A percentile compares a stretch with the other conserved stretches of the same genome.
Conservation (phyloP, 768 basidiomycete species). For the Termitomyces titanicus region DNA sequence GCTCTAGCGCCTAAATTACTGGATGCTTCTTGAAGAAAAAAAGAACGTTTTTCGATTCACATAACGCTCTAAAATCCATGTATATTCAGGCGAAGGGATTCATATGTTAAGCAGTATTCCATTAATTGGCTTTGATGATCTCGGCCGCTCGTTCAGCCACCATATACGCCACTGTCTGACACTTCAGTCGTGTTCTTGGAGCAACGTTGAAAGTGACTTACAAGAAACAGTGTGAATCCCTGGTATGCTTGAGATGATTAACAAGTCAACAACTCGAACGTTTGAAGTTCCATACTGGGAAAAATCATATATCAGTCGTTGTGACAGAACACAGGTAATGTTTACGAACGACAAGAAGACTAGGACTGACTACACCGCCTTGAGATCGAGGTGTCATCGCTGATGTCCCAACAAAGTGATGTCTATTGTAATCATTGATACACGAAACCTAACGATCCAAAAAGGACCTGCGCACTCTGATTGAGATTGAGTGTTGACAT, state of each 20-base stretch:
- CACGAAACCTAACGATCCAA: background rate
- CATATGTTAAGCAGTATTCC: too few species aligned
- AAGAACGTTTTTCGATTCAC: too few species aligned
- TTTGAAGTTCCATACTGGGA: constrained; percentile 12
- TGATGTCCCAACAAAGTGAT: constrained; percentile 15
- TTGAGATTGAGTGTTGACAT: constrained; percentile 7
- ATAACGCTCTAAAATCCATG: too few species aligned
- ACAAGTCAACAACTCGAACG: constrained; percentile 12
- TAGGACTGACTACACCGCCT: constrained; percentile 13
- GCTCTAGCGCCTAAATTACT: too few species aligned
- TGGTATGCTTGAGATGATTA: constrained; percentile 10
- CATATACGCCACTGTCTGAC: constrained; percentile 8
- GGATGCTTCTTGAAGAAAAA: too few species aligned
- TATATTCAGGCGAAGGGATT: too few species aligned
- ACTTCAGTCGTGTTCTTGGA: too few species aligned
- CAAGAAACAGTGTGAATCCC: constrained; percentile 14
- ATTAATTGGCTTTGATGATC: constrained; percentile 1
- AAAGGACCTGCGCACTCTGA: constrained; percentile 8
- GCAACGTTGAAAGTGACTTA: background rate
- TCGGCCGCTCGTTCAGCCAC: constrained; percentile 12
- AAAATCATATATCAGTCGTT: too few species aligned
- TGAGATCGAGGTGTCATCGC: constrained; percentile 13
- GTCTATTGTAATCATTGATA: background rate
- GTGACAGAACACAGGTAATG: too few species aligned
- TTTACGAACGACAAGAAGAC: constrained; percentile 4